Evolutionary conservation across 2,329 filamentous ascomycete species (phyloP), one percentile per base, ranked within the genome.

Genomic region (Fusarium udum): DNA sequence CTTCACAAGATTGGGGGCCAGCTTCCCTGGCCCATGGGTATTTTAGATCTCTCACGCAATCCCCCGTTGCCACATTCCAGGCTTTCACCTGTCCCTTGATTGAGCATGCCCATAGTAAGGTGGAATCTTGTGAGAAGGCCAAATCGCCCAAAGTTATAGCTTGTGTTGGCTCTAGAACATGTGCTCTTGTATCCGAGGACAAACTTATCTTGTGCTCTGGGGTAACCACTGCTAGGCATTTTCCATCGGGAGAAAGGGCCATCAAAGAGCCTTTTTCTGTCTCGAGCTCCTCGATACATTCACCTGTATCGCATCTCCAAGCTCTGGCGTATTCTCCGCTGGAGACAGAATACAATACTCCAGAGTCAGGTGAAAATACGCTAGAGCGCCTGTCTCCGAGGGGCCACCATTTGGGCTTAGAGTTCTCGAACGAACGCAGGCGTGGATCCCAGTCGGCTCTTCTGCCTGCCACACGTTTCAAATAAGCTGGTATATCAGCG

Each of bases 391-490:
- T 16, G 5, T 11, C 22, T 31, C 14, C 4, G 8, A 2, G 11
- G 2, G 8, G 12, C n/a, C 32, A 11, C 12, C 0, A 0, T 16
- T 0, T 28, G 1, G 2, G 1, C 18, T 0, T 0, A 2, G 16
- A 8, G 13, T 18, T 31, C 7, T 32, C 36, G 7, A 61, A 42
- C 9, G 22, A 6, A 24, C 4, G 59, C 1, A 58, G 12, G 1
- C 24, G 39, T 6, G 51, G 22, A 9, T 43, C 39, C 59, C 59
- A 61, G 11, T 31, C 26, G 6, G 24, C 0, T 24, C 14, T 16
- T 24, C 34, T 13, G 15, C 59, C 59, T 14, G 9, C 4, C 12
- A 45, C 9, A 3, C 8, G 4, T 24, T 13, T 22, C 12, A 61
- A 1, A 3, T 10, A 61, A 0, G 7, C 1, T 5, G 59, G 51